These are phyloP conservation scores for carrot (Daucus carota) DNA, from an alignment of 129 eudicot species.

Conservation along the genomic window DH1_v3.0 NC_030385.2:45054001-45054500, in stretches of 20 bases:
- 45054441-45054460: background rate
- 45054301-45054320: too few species aligned
- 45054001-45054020: too few species aligned
- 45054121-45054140: background rate
- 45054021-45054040: background rate
- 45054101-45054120: background rate
- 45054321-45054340: too few species aligned
- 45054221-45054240: constrained; percentile 48
- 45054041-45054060: background rate
- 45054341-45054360: too few species aligned
- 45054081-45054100: background rate
- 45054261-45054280: constrained; percentile 55
- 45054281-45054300: too few species aligned
- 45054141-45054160: constrained; percentile 7
- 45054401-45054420: background rate
- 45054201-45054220: constrained; percentile 47
- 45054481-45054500: background rate
- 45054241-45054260: constrained; percentile 61
- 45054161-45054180: constrained; percentile 39
- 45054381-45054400: too few species aligned
- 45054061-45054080: background rate
- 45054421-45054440: background rate
- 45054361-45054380: too few species aligned
- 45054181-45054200: constrained; percentile 54
- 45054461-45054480: background rate